phyloP scores from a whole-genome alignment of 192 early-diverging fungal genomes.

The Entophlyctis helioformis region DNA sequence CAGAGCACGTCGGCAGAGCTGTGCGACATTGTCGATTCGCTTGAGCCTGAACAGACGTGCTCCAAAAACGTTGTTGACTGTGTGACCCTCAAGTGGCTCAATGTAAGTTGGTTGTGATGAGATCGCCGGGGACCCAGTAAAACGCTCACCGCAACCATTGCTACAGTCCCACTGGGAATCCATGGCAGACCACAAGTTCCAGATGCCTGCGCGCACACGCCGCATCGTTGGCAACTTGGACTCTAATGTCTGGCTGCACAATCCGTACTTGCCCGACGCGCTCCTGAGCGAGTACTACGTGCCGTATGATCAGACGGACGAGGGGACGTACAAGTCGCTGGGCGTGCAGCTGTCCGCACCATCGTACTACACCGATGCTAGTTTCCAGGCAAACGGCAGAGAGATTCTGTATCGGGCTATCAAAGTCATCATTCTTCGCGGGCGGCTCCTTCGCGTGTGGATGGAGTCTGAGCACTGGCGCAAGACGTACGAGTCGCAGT shows the following conservation, averaged over 20 bases:
- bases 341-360: conserved; percentile 15
- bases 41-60: background rate
- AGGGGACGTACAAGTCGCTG: conserved; percentile 9
- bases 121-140: background rate
- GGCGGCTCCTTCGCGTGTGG: conserved; percentile 23
- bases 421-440: conserved; percentile 21
- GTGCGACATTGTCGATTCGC: conserved; percentile 1
- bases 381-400: conserved; percentile 15
- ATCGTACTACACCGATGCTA: conserved; percentile 29
- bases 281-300: conserved; percentile 29
- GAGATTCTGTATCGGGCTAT: conserved; percentile 17
- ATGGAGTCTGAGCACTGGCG: conserved; percentile 22
- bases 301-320: conserved; percentile 17
- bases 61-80: conserved; percentile 20
- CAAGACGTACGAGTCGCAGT: conserved; percentile 28
- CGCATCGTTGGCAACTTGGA: conserved; percentile 25
- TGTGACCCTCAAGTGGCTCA: conserved; percentile 26
- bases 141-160: no score
- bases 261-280: conserved; percentile 35
- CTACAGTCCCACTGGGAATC: background rate
- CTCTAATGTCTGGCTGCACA: conserved; percentile 25
- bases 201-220: conserved; percentile 12
- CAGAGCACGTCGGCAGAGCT: conserved; percentile 8
- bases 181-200: conserved; percentile 20
- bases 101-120: conserved; percentile 5